A percentile compares a stretch with the other conserved stretches of the same genome.
phyloP scores from a whole-genome alignment of 805 yeast genomes.

The Yarrowia sp. region DNA sequence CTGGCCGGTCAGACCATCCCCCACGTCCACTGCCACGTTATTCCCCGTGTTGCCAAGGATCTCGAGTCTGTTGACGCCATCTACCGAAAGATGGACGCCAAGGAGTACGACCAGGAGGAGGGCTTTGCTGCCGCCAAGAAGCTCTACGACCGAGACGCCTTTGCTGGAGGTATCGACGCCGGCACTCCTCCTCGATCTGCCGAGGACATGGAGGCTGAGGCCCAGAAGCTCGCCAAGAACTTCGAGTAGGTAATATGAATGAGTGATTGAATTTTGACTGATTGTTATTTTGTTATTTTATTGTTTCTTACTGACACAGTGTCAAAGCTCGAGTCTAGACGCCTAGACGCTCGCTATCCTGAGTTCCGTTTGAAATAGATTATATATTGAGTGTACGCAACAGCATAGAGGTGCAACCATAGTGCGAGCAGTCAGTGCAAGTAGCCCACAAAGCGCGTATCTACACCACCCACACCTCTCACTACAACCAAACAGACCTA shows the following conservation, averaged over 20 bases:
- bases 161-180: constrained; percentile 22
- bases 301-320: constrained; percentile 1
- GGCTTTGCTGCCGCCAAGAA: constrained; percentile 37
- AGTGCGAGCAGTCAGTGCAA: too few relatives aligned
- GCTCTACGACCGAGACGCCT: constrained; percentile 27
- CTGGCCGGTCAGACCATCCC: constrained; percentile 97
- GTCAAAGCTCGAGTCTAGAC: background rate
- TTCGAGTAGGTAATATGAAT: constrained; percentile 29
- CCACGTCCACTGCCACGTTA: constrained; percentile 89
- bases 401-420: too few relatives aligned
- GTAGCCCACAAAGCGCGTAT: too few relatives aligned
- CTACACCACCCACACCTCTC: too few relatives aligned
- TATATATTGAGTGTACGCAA: too few relatives aligned
- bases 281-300: background rate
- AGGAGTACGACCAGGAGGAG: constrained; percentile 49
- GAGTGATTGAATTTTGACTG: background rate
- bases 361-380: background rate
- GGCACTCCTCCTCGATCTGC: constrained; percentile 53
- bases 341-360: background rate
- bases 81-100: constrained; percentile 59
- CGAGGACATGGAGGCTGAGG: constrained; percentile 72
- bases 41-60: constrained; percentile 67
- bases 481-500: too few relatives aligned
- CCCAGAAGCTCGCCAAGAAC: constrained; percentile 47
- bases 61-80: constrained; percentile 70